Conservation (phyloP, 495 filamentous ascomycete species). For the Trichoderma virens region DNA sequence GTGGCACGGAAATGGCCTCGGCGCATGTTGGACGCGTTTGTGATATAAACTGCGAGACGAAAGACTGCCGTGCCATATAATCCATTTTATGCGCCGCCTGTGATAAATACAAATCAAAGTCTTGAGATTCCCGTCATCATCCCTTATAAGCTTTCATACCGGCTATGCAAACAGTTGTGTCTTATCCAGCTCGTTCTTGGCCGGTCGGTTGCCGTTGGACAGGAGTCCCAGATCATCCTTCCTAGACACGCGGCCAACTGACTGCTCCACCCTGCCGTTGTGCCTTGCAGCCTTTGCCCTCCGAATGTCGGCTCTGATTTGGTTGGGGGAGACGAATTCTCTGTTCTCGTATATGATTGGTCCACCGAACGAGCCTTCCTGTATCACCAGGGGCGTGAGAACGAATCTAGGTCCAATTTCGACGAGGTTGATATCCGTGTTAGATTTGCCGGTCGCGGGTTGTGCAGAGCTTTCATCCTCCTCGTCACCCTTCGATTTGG, state of each 20-base stretch:
- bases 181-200: constrained; percentile 69
- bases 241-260: constrained; percentile 64
- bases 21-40: background rate
- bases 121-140: background rate
- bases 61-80: background rate
- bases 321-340: constrained; percentile 94
- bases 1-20: background rate
- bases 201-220: constrained; percentile 51
- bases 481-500: constrained; percentile 34
- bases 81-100: background rate
- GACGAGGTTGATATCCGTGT: constrained; percentile 68
- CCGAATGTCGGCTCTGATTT: constrained; percentile 74
- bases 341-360: constrained; percentile 98
- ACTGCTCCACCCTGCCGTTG: constrained; percentile 62
- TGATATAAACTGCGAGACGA: background rate
- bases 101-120: background rate
- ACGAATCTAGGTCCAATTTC: constrained; percentile 96
- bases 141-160: background rate
- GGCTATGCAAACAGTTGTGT: constrained; percentile 69
- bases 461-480: constrained; percentile 23
- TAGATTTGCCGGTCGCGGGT: constrained; percentile 25
- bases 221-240: constrained; percentile 67
- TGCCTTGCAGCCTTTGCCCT: constrained; percentile 67
- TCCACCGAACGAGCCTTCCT: constrained; percentile 91
- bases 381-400: constrained; percentile 89